A percentile compares a stretch with the other conserved stretches of the same genome.
Conservation (phyloP, 257 asterid genomes). For the Scutellaria galericulata region DNA sequence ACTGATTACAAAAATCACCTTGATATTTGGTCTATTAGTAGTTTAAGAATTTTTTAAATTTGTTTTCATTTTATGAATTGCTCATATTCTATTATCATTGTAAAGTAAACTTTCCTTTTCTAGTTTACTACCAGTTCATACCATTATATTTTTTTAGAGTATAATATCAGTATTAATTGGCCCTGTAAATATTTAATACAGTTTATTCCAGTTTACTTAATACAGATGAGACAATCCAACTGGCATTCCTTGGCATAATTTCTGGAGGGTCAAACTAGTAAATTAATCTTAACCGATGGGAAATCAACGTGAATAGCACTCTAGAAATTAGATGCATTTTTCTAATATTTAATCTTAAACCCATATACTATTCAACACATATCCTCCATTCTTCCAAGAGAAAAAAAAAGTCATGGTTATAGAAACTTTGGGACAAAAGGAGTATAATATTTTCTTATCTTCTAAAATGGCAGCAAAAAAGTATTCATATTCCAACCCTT, state of each 20-base stretch:
- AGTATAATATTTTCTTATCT: background rate
- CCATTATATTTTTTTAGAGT: no score
- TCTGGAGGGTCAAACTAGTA: slow-evolving; percentile 29
- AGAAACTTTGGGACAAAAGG: no score
- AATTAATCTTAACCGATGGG: slow-evolving; percentile 13
- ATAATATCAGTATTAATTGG: background rate
- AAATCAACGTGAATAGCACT: slow-evolving; percentile 29
- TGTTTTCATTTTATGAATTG: no score
- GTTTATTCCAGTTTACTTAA: background rate
- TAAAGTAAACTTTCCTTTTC: no score
- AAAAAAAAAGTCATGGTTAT: no score
- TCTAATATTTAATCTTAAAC: background rate
- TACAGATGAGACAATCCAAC: background rate
- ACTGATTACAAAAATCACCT: background rate
- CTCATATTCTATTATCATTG: no score
- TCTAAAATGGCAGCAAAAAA: slow-evolving; percentile 23
- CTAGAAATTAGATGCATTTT: background rate
- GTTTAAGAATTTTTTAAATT: no score
- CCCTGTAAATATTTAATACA: background rate
- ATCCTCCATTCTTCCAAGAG: background rate
- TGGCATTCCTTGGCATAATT: slow-evolving; percentile 13
- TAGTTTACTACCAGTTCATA: no score
- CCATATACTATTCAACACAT: slow-evolving; percentile 5
- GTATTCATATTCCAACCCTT: slow-evolving; percentile 25
- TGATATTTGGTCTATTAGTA: background rate